Percentiles rank a stretch among this genome's conserved stretches.
phyloP scores from a whole-genome alignment of 176 grass and related monocot genomes.

The Zea luxurians region DNA sequence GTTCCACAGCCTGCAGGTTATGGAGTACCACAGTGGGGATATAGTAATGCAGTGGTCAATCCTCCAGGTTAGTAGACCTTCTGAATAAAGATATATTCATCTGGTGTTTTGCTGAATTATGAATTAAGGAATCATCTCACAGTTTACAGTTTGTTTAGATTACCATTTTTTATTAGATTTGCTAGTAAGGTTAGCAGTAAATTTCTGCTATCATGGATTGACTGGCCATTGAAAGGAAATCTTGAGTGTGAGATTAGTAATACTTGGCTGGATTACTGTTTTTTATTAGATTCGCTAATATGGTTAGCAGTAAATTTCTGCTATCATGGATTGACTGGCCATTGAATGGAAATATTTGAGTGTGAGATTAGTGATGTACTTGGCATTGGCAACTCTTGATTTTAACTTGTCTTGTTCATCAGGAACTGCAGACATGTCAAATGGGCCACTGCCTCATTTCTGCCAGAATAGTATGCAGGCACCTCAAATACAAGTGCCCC shows the following conservation, averaged over 20 bases:
- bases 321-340: not conserved
- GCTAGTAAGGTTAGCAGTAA: constrained; percentile 8
- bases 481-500: constrained; percentile 44
- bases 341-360: constrained; percentile 20
- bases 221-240: constrained; percentile 15
- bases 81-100: constrained; percentile 22
- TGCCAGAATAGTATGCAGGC: constrained; percentile 46
- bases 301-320: constrained; percentile 1
- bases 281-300: constrained; percentile 21
- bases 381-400: constrained; percentile 29
- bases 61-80: constrained; percentile 46
- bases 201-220: not conserved
- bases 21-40: constrained; percentile 48
- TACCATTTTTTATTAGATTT: constrained; percentile 25
- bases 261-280: not conserved
- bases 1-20: constrained; percentile 45
- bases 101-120: constrained; percentile 26
- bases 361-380: constrained; percentile 27
- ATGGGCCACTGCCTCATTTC: constrained; percentile 45
- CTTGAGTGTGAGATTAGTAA: constrained; percentile 16
- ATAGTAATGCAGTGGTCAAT: constrained; percentile 32
- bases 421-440: constrained; percentile 34
- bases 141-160: constrained; percentile 6
- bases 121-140: not conserved
- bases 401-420: constrained; percentile 40